Conservation (phyloP, 23 red algal species). For the Cyanidioschyzon merolae region DNA sequence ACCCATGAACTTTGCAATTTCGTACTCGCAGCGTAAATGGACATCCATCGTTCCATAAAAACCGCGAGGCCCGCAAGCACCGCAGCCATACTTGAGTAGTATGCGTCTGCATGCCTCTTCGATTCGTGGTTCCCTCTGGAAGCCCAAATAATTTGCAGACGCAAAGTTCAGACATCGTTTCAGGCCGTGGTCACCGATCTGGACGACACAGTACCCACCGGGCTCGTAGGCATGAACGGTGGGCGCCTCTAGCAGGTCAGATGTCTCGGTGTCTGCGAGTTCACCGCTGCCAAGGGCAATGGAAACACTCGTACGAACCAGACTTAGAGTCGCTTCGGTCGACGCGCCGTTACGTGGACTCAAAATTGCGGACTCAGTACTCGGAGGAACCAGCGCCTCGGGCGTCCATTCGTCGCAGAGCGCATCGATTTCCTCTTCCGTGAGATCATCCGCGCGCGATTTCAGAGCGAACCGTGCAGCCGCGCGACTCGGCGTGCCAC, state of each 20-base stretch:
- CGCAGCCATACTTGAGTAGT: constrained; percentile 2
- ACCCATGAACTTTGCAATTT: constrained; percentile 42
- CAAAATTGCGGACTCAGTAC: not conserved
- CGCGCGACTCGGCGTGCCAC: not conserved
- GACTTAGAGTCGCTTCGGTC: not conserved
- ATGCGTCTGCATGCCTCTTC: not conserved
- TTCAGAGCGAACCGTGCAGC: constrained; percentile 2
- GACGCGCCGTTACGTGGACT: not conserved
- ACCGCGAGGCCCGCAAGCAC: constrained; percentile 32
- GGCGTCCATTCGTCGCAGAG: constrained; percentile 25
- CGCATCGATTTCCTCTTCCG: constrained; percentile 26
- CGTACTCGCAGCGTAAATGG: constrained; percentile 64
- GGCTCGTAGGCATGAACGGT: not conserved
- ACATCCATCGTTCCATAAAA: constrained; percentile 89
- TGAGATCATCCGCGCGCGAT: constrained; percentile 1
- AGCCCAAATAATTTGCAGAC: not conserved
- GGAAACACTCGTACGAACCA: constrained; percentile 1
- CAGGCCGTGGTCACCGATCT: not conserved
- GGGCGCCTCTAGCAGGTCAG: not conserved
- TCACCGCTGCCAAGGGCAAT: not conserved
- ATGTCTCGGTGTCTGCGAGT: not conserved
- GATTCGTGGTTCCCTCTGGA: not conserved
- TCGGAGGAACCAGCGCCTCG: constrained; percentile 20
- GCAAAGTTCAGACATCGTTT: not conserved
- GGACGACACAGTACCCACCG: not conserved